These are phyloP conservation scores for Kodamaea nitidulidarum DNA, from an alignment of 805 yeast species.

Conservation along the genomic window DNA sequence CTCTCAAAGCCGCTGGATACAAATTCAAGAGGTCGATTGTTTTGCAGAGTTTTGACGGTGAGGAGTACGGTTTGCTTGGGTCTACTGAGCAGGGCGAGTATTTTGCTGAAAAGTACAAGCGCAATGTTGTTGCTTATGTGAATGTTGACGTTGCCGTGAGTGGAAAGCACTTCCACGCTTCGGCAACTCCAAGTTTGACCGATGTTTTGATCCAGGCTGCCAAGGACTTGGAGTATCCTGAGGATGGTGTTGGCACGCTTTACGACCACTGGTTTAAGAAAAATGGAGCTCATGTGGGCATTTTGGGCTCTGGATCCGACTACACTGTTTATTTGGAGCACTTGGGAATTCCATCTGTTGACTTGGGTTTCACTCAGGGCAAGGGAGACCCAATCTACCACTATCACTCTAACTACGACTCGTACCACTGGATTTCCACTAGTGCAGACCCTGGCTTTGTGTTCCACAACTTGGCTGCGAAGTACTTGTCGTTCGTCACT, in stretches of 20 bases:
- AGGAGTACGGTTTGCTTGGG: conserved; percentile 50
- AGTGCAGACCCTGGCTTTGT: conserved; percentile 50
- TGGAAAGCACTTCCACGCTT: conserved; percentile 47
- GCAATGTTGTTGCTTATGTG: conserved; percentile 46
- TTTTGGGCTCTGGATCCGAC: conserved; percentile 51
- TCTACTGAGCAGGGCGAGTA: conserved; percentile 56
- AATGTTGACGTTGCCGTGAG: conserved; percentile 50
- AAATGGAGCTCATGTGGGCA: conserved; percentile 31
- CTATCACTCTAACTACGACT: conserved; percentile 56
- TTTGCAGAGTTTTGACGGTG: conserved; percentile 41
- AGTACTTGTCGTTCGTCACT: conserved; percentile 53
- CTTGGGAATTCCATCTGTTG: conserved; percentile 62
- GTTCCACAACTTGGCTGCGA: conserved; percentile 54
- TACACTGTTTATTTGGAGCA: conserved; percentile 60
- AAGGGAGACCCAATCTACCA: conserved; percentile 50
- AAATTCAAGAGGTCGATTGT: conserved; percentile 37
- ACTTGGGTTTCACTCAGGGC: conserved; percentile 39
- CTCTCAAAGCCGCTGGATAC: conserved; percentile 33
- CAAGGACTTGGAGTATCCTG: conserved; percentile 42
- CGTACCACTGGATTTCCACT: conserved; percentile 50
- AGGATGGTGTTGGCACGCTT: conserved; percentile 36
- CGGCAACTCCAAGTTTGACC: conserved; percentile 56
- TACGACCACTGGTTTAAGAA: conserved; percentile 44
- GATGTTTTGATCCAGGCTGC: conserved; percentile 44
- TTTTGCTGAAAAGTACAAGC: conserved; percentile 35